Evolutionary conservation across 2,329 filamentous ascomycete species (phyloP), one percentile per base, ranked within the genome.

Genomic region (Trichoderma sp.): DNA sequence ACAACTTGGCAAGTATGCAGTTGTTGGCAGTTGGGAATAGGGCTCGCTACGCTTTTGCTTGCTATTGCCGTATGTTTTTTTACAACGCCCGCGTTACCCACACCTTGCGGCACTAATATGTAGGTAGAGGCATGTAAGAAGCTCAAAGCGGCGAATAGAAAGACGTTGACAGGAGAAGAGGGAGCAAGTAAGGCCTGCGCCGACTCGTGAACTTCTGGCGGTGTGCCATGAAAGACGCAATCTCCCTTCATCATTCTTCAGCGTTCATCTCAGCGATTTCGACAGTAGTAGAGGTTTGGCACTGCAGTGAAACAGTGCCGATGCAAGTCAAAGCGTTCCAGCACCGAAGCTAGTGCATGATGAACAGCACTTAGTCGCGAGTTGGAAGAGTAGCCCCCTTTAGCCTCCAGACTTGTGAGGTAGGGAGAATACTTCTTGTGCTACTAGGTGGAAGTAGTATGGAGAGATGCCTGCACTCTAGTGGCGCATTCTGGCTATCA

Each of bases 121-220:
- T 47, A 47, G 30, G 63, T 17, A 28, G 57, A 68, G 57, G 39
- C 57, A 68, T 68, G 66, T 62, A 34, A 50, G 66, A 68, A 26
- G 39, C 57, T 57, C 55, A 53, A 68, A 68, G 39, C 43, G 39
- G 66, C 66, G 55, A 68, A 43, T 61, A 9, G 57, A 61, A 47
- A 50, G 66, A 26, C 15, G 20, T 62, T 43, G 36, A 61, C 57
- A 26, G 28, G n/a, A 30, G 39, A 23, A 32, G 26, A 68, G 50
- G 50, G 30, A 59, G 43, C 1, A 59, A 32, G 55, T 5, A 61
- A 55, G 9, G 20, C 57, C 36, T 36, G 66, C 39, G 34, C 32
- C 28, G 39, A 23, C 20, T 68, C 39, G 6, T 34, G 36, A 50
- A 17, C 28, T 50, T 50, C n/a, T 68, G 15, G 66, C 66, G 66